These are phyloP conservation scores for Colletotrichum tamarilloi DNA, from an alignment of 2,329 filamentous ascomycete species.

Conservation along the genomic window DNA sequence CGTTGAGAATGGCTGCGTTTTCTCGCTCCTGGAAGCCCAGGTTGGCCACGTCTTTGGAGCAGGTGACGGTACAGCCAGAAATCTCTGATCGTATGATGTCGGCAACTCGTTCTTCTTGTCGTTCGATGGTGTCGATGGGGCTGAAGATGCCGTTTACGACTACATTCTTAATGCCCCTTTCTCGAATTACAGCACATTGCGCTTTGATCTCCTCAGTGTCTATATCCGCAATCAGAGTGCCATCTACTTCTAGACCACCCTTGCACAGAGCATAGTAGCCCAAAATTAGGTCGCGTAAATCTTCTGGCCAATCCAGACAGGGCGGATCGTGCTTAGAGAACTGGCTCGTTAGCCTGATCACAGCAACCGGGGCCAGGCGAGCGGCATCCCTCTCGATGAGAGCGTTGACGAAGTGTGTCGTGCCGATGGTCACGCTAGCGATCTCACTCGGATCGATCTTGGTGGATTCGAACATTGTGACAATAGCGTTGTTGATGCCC, in stretches of 20 bases:
- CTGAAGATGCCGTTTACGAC: constrained; percentile 63
- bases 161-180: constrained; percentile 57
- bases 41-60: constrained; percentile 63
- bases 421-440: constrained; percentile 62
- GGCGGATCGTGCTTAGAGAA: constrained; percentile 63
- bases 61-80: constrained; percentile 50
- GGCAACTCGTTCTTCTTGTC: constrained; percentile 60
- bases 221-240: constrained; percentile 55
- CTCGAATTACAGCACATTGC: constrained; percentile 52
- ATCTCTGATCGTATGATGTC: constrained; percentile 52
- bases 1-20: constrained; percentile 73
- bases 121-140: constrained; percentile 60
- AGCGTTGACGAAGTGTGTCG: constrained; percentile 69
- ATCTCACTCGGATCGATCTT: constrained; percentile 49
- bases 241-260: constrained; percentile 65
- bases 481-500: constrained; percentile 58
- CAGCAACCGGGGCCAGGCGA: constrained; percentile 60
- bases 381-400: constrained; percentile 63
- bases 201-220: constrained; percentile 52
- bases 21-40: constrained; percentile 69
- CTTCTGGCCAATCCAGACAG: constrained; percentile 63
- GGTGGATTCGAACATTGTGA: constrained; percentile 52
- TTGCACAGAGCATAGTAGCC: constrained; percentile 57
- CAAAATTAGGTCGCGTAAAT: constrained; percentile 58
- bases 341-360: constrained; percentile 64